Base-by-base conservation (phyloP, 257 asterid species). In the Solanum lignicaule region DNA sequence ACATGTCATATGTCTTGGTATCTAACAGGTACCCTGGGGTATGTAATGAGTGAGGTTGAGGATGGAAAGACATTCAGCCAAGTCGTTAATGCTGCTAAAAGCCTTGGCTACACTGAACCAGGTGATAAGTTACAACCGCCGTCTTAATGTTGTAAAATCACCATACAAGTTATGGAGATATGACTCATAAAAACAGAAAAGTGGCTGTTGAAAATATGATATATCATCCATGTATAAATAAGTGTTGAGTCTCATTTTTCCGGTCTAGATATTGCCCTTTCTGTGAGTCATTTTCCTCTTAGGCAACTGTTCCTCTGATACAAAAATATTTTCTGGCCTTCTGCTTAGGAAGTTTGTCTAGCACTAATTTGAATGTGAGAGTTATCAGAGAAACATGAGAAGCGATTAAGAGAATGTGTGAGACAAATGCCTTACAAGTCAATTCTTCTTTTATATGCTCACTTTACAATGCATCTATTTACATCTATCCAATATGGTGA, bases 101-200 rank as follows among this genome's bases (percentile, higher is more conserved):
- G 71, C 86, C 98, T 96, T 89, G 99, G 99, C 86, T 95, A 93
- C 89, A 94, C 99, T 81, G 98, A 96, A 93, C 99, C 98, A 88
- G 98, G 99, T 95, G 91, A 89, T 33, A 87, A 36, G 6, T 85
- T 87, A 75, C 78, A 32, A 60, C 33, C 78, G 2, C 31, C 31
- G 31, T 29, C 31, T 29, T 29, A 29, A 29, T 29, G 31, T 29
- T 29, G 31, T 29, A 29, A 29, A 29, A 29, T 29, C 31, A 36
- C 29, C 29, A 3, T 78, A 14, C 1, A 2, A 41, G 15, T 39
- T 7, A 4, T 78, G 84, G 7, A 78, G 60, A 39, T 14, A 25
- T 75, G 65, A 78, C 62, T 41, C 25, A 7, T 9, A 25, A 78
- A 78, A 78, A 78, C 13, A 78, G 84, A 78, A 23, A 78, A 38